Evolutionary conservation across 495 filamentous ascomycete species (phyloP), one percentile per base, ranked within the genome.

Genomic region (Tuber borchii): DNA sequence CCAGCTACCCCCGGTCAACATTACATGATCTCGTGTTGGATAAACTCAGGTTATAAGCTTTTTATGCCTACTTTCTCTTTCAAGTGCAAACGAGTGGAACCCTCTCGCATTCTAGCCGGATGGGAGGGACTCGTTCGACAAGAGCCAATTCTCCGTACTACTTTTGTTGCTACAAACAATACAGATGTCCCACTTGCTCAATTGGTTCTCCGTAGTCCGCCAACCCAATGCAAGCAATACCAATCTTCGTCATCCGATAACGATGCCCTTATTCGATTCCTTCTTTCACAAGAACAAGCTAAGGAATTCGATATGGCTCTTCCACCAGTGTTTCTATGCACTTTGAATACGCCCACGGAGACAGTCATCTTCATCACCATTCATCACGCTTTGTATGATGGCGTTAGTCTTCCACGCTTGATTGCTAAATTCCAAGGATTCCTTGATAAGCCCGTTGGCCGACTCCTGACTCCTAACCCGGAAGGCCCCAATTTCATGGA

Each of bases 1-100:
- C 91, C 91, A 0, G 90, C 88, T n/a, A 87, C 90, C 14, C 83
- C 91, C 1, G 92, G 92, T 75, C 92, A 94, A 81, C 83, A 89
- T 5, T 91, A 91, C 78, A 91, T 92, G 87, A 85, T 94, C 17
- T 88, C 86, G 4, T 86, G 84, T 34, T 93, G 92, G 92, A 85
- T 89, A 75, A 90, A 90, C 72, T 90, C 91, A 0, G 74, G 80
- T 0, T 89, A 90, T 0, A 84, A 83, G 17, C 81, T 90, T 1
- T 91, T 93, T 80, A 90, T 90, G 78, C 87, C 90, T 0, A 86
- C 85, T 1, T 94, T 93, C 80, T 81, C 81, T 5, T 93, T 90
- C 83, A 83, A 79, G 8, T 75, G 85, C 37, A 73, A 61, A 1
- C 83, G 86, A 17, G 42, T 88, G 14, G 84, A 87, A 48, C 43